Conservation (phyloP, 2,329 filamentous ascomycete genomes). For the Allantophomopsis lycopodina region DNA sequence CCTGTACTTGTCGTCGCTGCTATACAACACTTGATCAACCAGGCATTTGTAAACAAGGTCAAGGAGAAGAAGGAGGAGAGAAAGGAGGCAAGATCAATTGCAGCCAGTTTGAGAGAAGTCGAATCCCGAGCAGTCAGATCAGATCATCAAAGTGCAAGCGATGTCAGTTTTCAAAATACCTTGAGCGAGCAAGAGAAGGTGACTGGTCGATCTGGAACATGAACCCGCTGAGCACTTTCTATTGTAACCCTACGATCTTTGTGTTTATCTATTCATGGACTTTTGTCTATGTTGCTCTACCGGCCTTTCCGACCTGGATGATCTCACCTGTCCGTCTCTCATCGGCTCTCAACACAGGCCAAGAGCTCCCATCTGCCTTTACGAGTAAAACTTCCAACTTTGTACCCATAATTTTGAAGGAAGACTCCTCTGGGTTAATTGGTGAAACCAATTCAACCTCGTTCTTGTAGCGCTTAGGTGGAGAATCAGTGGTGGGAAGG, state of each 20-base stretch:
- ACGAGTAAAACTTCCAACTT: constrained; percentile 54
- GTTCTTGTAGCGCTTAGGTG: constrained; percentile 63
- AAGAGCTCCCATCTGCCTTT: constrained; percentile 50
- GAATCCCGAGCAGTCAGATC: too few relatives aligned
- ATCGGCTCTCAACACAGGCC: constrained; percentile 54
- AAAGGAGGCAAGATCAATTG: not conserved
- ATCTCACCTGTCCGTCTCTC: constrained; percentile 63
- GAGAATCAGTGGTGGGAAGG: constrained; percentile 66
- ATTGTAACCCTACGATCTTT: too few relatives aligned
- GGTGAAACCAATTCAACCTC: constrained; percentile 61
- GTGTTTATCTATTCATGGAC: not conserved
- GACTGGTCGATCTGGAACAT: too few relatives aligned
- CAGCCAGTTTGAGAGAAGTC: too few relatives aligned
- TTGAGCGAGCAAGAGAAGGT: too few relatives aligned
- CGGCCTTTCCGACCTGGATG: constrained; percentile 77
- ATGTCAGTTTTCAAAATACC: too few relatives aligned
- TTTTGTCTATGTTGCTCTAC: constrained; percentile 24
- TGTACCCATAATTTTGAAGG: constrained; percentile 54
- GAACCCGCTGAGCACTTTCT: too few relatives aligned
- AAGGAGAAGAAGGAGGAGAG: not conserved
- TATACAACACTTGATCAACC: not conserved
- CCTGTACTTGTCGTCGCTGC: constrained; percentile 37
- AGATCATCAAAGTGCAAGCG: too few relatives aligned
- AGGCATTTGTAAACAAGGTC: not conserved
- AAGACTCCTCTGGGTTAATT: constrained; percentile 55